Conservation (phyloP, 352 stramenopile genomes). For the Thalassiosira delicatula region DNA sequence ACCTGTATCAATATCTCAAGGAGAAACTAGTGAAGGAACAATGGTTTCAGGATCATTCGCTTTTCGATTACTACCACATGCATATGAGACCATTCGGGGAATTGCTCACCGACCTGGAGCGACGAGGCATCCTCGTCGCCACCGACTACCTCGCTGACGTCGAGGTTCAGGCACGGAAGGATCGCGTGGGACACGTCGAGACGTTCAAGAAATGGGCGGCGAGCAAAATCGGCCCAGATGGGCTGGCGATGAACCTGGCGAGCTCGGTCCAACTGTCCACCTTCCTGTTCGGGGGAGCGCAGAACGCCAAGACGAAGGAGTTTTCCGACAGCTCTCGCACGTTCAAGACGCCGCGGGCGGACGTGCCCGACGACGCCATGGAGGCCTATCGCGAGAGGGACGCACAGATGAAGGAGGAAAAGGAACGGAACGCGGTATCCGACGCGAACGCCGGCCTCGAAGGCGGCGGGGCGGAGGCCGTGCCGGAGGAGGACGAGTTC, state of each 20-base stretch:
- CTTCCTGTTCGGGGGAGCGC: slow-evolving; percentile 92
- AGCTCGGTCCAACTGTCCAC: slow-evolving; percentile 93
- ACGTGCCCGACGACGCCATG: slow-evolving; percentile 84
- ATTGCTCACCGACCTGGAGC: slow-evolving; percentile 98
- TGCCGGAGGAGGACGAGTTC: slow-evolving; percentile 72
- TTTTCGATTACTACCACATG: slow-evolving; percentile 97
- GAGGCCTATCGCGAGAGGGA: slow-evolving; percentile 77
- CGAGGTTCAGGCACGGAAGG: slow-evolving; percentile 89
- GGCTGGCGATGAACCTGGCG: slow-evolving; percentile 94
- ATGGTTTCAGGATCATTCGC: slow-evolving; percentile 64
- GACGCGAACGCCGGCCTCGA: slow-evolving; percentile 15
- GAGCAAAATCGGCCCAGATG: slow-evolving; percentile 90
- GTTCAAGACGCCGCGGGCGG: slow-evolving; percentile 84
- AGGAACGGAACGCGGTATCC: slow-evolving; percentile 21
- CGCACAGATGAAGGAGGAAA: slow-evolving; percentile 81
- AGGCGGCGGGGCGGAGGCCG: background rate
- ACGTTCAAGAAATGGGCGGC: slow-evolving; percentile 91
- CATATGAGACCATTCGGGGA: slow-evolving; percentile 98
- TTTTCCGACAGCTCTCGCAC: slow-evolving; percentile 69
- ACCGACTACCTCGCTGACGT: slow-evolving; percentile 90
- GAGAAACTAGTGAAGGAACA: slow-evolving; percentile 87
- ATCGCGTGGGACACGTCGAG: slow-evolving; percentile 85
- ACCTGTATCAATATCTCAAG: slow-evolving; percentile 90
- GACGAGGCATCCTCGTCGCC: slow-evolving; percentile 84
- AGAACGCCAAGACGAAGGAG: slow-evolving; percentile 82